These are phyloP conservation scores for Spizellomyces sp. DNA, from an alignment of 192 early-diverging fungal genomes.

Conservation along the genomic window DNA sequence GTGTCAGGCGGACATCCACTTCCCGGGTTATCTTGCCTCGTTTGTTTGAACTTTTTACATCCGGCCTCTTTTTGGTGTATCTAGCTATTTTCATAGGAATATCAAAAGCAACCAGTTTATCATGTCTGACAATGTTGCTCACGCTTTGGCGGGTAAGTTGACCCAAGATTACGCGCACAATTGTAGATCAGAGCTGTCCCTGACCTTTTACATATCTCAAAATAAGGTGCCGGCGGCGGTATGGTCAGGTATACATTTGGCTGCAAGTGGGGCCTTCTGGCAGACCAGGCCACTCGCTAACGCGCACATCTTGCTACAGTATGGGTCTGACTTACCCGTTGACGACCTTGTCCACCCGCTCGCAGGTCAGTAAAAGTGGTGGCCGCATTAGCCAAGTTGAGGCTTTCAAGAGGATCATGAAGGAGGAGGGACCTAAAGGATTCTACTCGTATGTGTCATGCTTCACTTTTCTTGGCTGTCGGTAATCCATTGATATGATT, in stretches of 20 bases:
- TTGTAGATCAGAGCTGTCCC: neutral
- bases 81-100: no score
- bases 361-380: conserved; percentile 45
- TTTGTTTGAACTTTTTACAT: no score
- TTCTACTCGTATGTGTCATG: conserved; percentile 79
- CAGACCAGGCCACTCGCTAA: neutral
- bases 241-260: conserved; percentile 32
- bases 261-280: no score
- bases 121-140: conserved; percentile 65
- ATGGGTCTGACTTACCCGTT: conserved; percentile 94
- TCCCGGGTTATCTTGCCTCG: no score
- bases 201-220: neutral
- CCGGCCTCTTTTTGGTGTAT: no score
- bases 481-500: neutral
- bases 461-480: neutral
- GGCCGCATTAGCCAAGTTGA: conserved; percentile 79
- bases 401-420: conserved; percentile 84
- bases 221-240: conserved; percentile 46
- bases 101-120: neutral
- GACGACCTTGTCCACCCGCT: conserved; percentile 52
- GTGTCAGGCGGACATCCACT: no score
- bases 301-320: conserved; percentile 64
- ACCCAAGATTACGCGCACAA: neutral
- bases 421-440: conserved; percentile 84
- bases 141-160: conserved; percentile 61